Base-by-base conservation (phyloP, 345 rosid genomes). In the Camelina neglecta region DNA sequence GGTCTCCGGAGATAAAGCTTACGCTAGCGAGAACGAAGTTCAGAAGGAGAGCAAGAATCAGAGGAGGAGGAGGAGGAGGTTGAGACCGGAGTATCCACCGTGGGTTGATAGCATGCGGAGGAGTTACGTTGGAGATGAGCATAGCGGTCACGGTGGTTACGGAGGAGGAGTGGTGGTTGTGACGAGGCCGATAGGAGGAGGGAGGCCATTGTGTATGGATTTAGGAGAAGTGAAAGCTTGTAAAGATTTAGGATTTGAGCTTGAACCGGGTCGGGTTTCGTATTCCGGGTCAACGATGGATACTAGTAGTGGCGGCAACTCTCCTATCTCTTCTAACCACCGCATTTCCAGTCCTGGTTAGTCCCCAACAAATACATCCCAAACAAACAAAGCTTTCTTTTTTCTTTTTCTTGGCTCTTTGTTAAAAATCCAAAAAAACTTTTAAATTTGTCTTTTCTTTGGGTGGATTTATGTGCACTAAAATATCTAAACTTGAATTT, bases 271-370 rank as follows among this genome's bases (percentile, higher is more conserved):
- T 62, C 82, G 67, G 66, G 79, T 85, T 35, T 86, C 93, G 0
- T 78, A 78, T 73, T 60, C 81, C 18, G 81, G 67, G 41, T 85
- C 94, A 18, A 77, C 80, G 0, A 81, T 84, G 53, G 96, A 89
- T 41, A 89, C 97, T 31, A 92, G 91, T 48, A 95, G 97, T 23
- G 97, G 96, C 11, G 92, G 97, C 70, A 80, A 87, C 65, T 95
- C 97, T n/a, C 99, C 98, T 9, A 86, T 89, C 13, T 75, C 94
- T n/a, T 69, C 96, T 62, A 87, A 85, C 65, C 93, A 92, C 91
- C 93, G 90, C 72, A 95, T 95, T 74, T 92, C 97, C 0, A 84
- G 93, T 73, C 99, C 99, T 51, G 99, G 99, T 92, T 48, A 75
- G 85, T 71, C 63, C 63, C 63, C 11, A 10, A 20, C 2, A 38